Evolutionary conservation across 2,329 filamentous ascomycete genomes (phyloP).

Genomic region (Fusarium falciforme): DNA sequence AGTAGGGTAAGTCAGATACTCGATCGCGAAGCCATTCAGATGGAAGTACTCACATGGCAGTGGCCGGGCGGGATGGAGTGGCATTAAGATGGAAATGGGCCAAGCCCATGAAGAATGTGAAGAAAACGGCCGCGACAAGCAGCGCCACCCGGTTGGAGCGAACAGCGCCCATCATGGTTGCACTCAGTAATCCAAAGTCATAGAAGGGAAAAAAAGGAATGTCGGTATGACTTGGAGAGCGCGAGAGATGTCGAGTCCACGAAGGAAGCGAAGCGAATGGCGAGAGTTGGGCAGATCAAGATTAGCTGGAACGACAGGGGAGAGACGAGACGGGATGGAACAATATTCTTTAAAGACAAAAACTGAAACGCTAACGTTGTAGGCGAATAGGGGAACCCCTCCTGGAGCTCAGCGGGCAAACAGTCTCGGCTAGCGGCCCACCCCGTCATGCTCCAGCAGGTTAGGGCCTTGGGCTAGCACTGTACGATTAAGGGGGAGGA

Average conservation of each 20-base stretch:
- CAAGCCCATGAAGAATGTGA: slow-evolving; percentile 20
- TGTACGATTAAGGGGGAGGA: background rate
- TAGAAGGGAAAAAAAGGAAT: slow-evolving; percentile 1
- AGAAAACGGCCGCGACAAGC: slow-evolving; percentile 13
- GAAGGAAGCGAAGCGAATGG: background rate
- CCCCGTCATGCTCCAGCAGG: background rate
- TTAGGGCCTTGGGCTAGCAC: background rate
- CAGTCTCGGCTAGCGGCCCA: background rate
- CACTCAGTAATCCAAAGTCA: background rate
- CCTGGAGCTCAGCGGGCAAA: background rate
- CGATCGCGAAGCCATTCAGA: background rate
- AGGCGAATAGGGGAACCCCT: background rate
- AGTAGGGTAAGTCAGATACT: background rate
- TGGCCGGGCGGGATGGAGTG: background rate
- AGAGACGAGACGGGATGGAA: background rate
- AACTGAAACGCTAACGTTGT: background rate
- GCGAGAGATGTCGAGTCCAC: background rate
- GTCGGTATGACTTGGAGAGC: background rate
- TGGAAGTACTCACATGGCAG: background rate
- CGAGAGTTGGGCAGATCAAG: background rate
- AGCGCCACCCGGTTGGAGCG: slow-evolving; percentile 18
- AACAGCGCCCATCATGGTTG: slow-evolving; percentile 11
- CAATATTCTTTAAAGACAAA: background rate
- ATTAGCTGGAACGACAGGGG: background rate
- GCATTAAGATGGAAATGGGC: slow-evolving; percentile 9